Evolutionary conservation across 345 rosid species (phyloP), one percentile per base, ranked within the genome.

Genomic region (Balakata baccata): DNA sequence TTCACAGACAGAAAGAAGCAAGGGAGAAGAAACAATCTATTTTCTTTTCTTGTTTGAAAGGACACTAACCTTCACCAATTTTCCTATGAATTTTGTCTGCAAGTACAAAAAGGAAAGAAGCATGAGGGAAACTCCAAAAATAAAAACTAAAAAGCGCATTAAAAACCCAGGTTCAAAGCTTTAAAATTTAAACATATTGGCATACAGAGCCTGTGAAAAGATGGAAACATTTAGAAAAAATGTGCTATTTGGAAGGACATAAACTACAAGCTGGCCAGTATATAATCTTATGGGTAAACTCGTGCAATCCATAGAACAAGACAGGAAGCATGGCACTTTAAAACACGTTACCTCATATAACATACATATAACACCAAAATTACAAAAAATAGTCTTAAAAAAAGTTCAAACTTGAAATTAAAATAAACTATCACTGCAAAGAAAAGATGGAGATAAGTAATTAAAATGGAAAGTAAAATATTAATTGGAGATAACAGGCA

Each of bases 11-110:
- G 41, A 75, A 73, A 58, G 56, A 56, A 58, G 54, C 5, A 12
- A 29, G 57, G 68, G 5, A 38, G 5, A 38, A 23, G 11, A 14
- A 47, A 7, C 7, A 13, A 47, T 43, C 18, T 37, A 20, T 4
- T 41, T 23, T 51, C 20, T 1, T 39, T 57, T 20, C 16, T 41
- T 49, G 37, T 16, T 22, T 12, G 17, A 64, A 34, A 54, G 41
- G 29, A 52, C 18, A 68, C 87, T 69, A 71, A 87, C 93, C 94
- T 86, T 89, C 91, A 10, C 94, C 94, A 63, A 89, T 76, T 85
- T 89, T 89, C 61, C 87, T 76, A 66, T 83, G 84, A 75, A 89
- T 89, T 71, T 81, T 89, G 73, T 87, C 94, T 89, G 91, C 87
- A 82, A 56, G 38, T 50, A 66, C 10, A 61, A 17, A 38, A 29